Evolutionary conservation across 352 stramenopile genomes (phyloP).

Genomic region (Blastocystis sp.): DNA sequence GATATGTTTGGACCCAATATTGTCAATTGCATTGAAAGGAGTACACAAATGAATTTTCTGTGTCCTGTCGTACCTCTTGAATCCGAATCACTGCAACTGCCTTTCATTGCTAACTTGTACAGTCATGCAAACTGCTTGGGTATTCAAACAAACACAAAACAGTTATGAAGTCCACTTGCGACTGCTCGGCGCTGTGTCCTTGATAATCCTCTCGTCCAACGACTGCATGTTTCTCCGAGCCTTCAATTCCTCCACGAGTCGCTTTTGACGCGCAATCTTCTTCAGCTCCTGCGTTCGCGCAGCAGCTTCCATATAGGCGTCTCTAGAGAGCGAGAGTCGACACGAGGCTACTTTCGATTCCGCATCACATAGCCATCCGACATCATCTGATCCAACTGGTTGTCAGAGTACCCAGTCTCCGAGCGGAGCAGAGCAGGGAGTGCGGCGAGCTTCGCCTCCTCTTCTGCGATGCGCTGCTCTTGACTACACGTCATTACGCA

Average conservation of each 20-base stretch:
- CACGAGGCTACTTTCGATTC: neutral
- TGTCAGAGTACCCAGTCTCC: neutral
- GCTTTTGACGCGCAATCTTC: neutral
- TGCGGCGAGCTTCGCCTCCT: neutral
- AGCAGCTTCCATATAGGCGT: neutral
- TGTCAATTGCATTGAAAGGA: too few relatives aligned
- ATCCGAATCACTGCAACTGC: too few relatives aligned
- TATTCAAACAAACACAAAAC: too few relatives aligned
- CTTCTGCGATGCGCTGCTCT: neutral
- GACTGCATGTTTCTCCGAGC: neutral
- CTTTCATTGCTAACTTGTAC: too few relatives aligned
- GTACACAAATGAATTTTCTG: too few relatives aligned
- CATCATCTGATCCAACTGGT: neutral
- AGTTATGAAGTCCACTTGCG: neutral
- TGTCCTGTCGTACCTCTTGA: too few relatives aligned
- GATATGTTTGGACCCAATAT: too few relatives aligned
- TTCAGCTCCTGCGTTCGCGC: neutral
- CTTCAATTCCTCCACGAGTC: neutral
- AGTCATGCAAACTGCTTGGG: too few relatives aligned
- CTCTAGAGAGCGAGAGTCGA: neutral
- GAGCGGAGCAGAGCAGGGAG: neutral
- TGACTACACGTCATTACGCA: neutral
- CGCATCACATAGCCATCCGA: neutral
- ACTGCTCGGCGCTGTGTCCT: neutral
- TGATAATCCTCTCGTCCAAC: neutral